These are phyloP conservation scores for Linum tenue DNA, from an alignment of 345 rosid genomes.

Conservation along the genomic window DNA sequence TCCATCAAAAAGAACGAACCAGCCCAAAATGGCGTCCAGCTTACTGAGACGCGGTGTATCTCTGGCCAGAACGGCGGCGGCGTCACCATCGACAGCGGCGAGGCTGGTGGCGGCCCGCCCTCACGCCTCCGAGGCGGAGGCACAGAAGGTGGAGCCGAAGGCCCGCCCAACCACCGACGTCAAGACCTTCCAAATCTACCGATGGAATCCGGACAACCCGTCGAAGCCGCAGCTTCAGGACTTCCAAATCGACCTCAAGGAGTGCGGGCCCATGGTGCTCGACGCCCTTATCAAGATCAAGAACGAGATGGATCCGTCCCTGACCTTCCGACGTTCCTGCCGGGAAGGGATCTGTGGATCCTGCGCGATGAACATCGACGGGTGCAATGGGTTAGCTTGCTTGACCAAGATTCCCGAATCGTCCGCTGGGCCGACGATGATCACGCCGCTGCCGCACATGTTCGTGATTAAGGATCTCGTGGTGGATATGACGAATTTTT, in stretches of 20 bases:
- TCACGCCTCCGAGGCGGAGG: constrained; percentile 42
- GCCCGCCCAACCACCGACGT: constrained; percentile 21
- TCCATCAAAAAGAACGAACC: not conserved
- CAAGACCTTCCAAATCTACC: constrained; percentile 82
- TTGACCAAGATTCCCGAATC: constrained; percentile 52
- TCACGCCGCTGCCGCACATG: constrained; percentile 92
- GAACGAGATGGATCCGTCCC: constrained; percentile 87
- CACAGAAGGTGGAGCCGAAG: constrained; percentile 34
- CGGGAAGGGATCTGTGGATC: constrained; percentile 97
- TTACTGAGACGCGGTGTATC: constrained; percentile 14
- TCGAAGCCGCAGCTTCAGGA: constrained; percentile 61
- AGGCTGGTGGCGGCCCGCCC: constrained; percentile 31
- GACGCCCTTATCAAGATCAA: constrained; percentile 95
- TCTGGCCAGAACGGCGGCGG: not conserved
- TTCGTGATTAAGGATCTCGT: constrained; percentile 89
- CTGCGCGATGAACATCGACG: constrained; percentile 94
- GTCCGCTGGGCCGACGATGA: constrained; percentile 28
- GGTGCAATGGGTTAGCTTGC: constrained; percentile 90
- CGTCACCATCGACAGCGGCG: constrained; percentile 9
- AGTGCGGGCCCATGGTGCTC: constrained; percentile 93
- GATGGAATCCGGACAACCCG: constrained; percentile 84
- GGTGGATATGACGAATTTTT: constrained; percentile 94
- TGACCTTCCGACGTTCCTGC: constrained; percentile 92
- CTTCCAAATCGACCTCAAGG: constrained; percentile 68
- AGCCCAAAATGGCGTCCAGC: constrained; percentile 14